Evolutionary conservation across 495 filamentous ascomycete genomes (phyloP).

Genomic region (Aspergillus mulundensis): DNA sequence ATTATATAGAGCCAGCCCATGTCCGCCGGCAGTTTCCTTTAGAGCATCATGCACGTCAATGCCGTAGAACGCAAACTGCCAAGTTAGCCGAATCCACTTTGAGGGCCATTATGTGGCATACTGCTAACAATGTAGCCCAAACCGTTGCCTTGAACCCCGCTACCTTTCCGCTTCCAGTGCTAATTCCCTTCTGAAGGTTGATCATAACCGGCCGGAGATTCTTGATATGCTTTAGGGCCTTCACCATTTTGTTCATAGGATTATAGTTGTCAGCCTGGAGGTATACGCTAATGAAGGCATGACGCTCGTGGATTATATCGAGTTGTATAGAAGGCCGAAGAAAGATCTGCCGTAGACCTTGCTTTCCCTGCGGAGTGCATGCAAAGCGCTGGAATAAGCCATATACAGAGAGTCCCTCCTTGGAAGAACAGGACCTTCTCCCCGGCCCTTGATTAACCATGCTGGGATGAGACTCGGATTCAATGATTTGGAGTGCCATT

Average conservation of each 20-base stretch:
- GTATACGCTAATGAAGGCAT: slow-evolving; percentile 64
- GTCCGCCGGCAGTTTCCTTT: slow-evolving; percentile 54
- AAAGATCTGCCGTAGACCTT: slow-evolving; percentile 75
- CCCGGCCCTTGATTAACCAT: slow-evolving; percentile 75
- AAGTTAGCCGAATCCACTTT: slow-evolving; percentile 14
- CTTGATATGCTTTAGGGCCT: slow-evolving; percentile 67
- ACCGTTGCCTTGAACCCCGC: slow-evolving; percentile 60
- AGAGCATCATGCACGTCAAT: slow-evolving; percentile 66
- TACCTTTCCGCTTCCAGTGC: slow-evolving; percentile 53
- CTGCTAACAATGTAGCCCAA: slow-evolving; percentile 63
- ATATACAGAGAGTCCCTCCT: slow-evolving; percentile 86
- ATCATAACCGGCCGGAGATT: slow-evolving; percentile 70
- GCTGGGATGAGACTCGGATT: slow-evolving; percentile 80
- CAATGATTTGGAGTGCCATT: slow-evolving; percentile 78
- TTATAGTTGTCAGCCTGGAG: slow-evolving; percentile 65
- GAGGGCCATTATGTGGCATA: slow-evolving; percentile 20
- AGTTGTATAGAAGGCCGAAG: slow-evolving; percentile 72
- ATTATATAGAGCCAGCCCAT: slow-evolving; percentile 49
- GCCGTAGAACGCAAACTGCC: slow-evolving; percentile 61
- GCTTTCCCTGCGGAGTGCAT: slow-evolving; percentile 75
- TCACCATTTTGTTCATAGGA: slow-evolving; percentile 52
- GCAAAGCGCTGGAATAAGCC: slow-evolving; percentile 78
- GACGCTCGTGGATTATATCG: slow-evolving; percentile 66
- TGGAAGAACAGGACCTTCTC: slow-evolving; percentile 63
- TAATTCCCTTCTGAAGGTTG: slow-evolving; percentile 73